A percentile compares a stretch with the other conserved stretches of the same genome.
Evolutionary conservation across 305 asterid genomes (phyloP).

Genomic region (Fraxinus xanthoxyloides): DNA sequence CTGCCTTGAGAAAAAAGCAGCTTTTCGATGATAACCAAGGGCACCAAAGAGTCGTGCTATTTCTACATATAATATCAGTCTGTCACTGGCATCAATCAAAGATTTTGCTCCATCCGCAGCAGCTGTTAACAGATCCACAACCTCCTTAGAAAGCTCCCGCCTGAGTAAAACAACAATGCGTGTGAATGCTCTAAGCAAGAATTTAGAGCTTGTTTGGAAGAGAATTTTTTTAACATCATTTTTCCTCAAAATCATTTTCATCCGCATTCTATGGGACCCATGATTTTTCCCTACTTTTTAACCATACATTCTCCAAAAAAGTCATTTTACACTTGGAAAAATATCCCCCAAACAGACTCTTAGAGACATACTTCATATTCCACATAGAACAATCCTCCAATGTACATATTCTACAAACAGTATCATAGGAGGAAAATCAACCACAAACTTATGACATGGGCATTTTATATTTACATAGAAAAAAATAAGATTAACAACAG

Average conservation of each 20-base stretch:
- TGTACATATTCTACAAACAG: background rate
- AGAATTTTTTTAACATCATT: background rate
- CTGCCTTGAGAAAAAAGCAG: conserved; percentile 98
- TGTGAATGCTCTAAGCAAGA: conserved; percentile 11
- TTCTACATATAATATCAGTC: conserved; percentile 78
- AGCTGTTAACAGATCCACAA: conserved; percentile 84
- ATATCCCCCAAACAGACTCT: background rate
- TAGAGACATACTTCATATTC: background rate
- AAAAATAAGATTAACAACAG: conserved; percentile 12
- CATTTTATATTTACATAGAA: conserved; percentile 14
- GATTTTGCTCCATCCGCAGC: conserved; percentile 98
- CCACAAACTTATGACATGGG: background rate
- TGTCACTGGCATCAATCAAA: conserved; percentile 92
- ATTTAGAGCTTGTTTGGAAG: background rate
- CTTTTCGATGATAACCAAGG: conserved; percentile 92
- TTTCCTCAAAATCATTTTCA: background rate
- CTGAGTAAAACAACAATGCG: conserved; percentile 36
- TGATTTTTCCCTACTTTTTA: background rate
- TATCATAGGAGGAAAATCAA: background rate
- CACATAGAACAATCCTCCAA: background rate
- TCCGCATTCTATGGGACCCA: background rate
- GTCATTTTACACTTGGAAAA: background rate
- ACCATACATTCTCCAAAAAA: background rate
- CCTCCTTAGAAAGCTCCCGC: conserved; percentile 92
- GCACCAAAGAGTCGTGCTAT: conserved; percentile 93